Evolutionary conservation across 768 basidiomycete genomes (phyloP).

Genomic region (Pisolithus sp.): DNA sequence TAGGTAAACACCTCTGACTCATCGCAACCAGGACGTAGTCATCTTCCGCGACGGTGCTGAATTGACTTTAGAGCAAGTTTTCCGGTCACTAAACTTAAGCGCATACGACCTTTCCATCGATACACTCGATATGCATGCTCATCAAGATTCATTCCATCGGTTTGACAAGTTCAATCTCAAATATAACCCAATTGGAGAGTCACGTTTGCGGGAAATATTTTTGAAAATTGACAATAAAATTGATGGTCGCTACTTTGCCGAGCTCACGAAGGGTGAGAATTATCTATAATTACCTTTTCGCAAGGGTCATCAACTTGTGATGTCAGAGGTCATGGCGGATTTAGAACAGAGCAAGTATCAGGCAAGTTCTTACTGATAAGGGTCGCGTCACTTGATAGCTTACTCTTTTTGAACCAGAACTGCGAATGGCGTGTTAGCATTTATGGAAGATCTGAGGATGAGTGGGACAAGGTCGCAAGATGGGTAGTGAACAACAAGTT

Average conservation of each 20-base stretch:
- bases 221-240: constrained; percentile 97
- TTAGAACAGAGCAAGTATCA: constrained; percentile 98
- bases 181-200: constrained; percentile 96
- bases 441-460: constrained; percentile 74
- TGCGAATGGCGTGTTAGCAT: constrained; percentile 97
- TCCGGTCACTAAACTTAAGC: constrained; percentile 87
- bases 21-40: constrained; percentile 72
- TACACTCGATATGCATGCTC: constrained; percentile 98
- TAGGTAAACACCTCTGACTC: background rate
- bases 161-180: constrained; percentile 98
- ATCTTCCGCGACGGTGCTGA: constrained; percentile 91
- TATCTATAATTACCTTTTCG: background rate
- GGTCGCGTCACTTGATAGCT: background rate
- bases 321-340: constrained; percentile 91
- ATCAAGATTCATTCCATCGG: constrained; percentile 96
- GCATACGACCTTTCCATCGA: constrained; percentile 99
- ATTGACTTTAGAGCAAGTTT: constrained; percentile 89
- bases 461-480: constrained; percentile 98
- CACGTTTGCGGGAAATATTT: constrained; percentile 92
- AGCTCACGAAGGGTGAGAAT: constrained; percentile 75
- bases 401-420: constrained; percentile 43
- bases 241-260: constrained; percentile 87
- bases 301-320: background rate
- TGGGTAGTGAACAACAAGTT: constrained; percentile 95
- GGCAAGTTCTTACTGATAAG: constrained; percentile 33